phyloP scores from a whole-genome alignment of 139 green algal genomes.

The Coccomyxa sp. region DNA sequence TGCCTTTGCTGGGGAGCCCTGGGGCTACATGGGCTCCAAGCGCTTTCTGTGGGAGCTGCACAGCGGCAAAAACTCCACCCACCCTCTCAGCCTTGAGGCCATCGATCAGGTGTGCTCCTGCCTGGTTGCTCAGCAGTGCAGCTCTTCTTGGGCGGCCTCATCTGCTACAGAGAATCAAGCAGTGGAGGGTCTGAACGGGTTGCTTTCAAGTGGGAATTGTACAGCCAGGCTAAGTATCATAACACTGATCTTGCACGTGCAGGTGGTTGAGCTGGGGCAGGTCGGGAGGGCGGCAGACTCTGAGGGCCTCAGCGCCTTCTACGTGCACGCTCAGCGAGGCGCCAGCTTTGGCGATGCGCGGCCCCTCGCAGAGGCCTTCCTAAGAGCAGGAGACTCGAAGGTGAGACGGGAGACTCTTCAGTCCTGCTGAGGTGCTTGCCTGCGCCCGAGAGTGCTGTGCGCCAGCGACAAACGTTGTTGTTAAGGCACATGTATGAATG shows the following conservation, averaged over 20 bases:
- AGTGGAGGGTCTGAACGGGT: background rate
- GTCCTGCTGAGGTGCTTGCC: too few species aligned
- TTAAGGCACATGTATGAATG: too few species aligned
- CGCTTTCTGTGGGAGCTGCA: slow-evolving; percentile 68
- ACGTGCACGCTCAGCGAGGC: slow-evolving; percentile 47
- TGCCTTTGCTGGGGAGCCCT: slow-evolving; percentile 65
- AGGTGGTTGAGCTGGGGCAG: slow-evolving; percentile 63
- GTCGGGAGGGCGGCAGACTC: slow-evolving; percentile 28
- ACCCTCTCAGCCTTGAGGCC: slow-evolving; percentile 32
- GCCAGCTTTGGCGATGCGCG: slow-evolving; percentile 27
- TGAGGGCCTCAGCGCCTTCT: background rate
- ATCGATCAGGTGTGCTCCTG: slow-evolving; percentile 44
- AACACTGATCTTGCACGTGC: background rate
- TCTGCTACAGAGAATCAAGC: too few species aligned
- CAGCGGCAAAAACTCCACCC: slow-evolving; percentile 11
- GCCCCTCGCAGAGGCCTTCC: slow-evolving; percentile 5
- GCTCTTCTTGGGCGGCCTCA: background rate
- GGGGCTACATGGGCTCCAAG: slow-evolving; percentile 64
- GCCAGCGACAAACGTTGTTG: too few species aligned
- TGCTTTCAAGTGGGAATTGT: background rate
- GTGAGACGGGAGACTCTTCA: background rate
- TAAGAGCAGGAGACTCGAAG: background rate
- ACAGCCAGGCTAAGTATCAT: background rate
- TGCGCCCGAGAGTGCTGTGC: too few species aligned
- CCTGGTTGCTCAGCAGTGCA: background rate